phyloP scores from a whole-genome alignment of 2,329 filamentous ascomycete genomes.

The Periconia digitata region DNA sequence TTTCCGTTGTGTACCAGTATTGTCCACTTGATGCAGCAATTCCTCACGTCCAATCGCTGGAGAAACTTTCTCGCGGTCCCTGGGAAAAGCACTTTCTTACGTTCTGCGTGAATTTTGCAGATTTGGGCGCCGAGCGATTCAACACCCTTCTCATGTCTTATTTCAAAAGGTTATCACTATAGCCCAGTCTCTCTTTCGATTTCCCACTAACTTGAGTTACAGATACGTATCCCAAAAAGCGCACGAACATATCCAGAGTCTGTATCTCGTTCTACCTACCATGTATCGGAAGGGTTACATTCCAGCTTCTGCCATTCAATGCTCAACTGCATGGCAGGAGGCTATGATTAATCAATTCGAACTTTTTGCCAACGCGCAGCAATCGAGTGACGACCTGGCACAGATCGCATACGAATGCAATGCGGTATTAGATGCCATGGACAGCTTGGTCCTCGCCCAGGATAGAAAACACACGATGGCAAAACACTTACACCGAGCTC shows the following conservation, averaged over 20 bases:
- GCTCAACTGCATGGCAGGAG: conserved; percentile 32
- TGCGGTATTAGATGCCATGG: conserved; percentile 29
- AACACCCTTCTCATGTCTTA: conserved; percentile 74
- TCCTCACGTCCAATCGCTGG: conserved; percentile 66
- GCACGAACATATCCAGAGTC: conserved; percentile 30
- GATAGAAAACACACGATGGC: conserved; percentile 23
- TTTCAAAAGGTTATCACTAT: conserved; percentile 68
- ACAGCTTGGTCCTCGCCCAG: conserved; percentile 20
- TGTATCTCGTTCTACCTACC: conserved; percentile 34
- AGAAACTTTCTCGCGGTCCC: conserved; percentile 64
- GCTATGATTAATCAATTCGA: conserved; percentile 69
- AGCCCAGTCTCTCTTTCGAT: not conserved
- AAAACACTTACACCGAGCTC: conserved; percentile 21
- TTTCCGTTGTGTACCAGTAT: conserved; percentile 70
- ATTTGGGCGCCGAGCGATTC: conserved; percentile 74
- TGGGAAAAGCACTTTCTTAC: conserved; percentile 75
- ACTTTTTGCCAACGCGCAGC: conserved; percentile 42
- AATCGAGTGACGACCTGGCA: conserved; percentile 9
- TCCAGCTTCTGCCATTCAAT: conserved; percentile 17
- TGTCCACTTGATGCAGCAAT: conserved; percentile 80
- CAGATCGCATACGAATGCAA: conserved; percentile 30
- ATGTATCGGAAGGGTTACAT: conserved; percentile 27
- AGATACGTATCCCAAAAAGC: conserved; percentile 67
- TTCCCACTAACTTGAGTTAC: conserved; percentile 19
- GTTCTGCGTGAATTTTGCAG: conserved; percentile 80